phyloP scores from a whole-genome alignment of 1,139 yeast genomes.

The Zygoascus hellenicus region DNA sequence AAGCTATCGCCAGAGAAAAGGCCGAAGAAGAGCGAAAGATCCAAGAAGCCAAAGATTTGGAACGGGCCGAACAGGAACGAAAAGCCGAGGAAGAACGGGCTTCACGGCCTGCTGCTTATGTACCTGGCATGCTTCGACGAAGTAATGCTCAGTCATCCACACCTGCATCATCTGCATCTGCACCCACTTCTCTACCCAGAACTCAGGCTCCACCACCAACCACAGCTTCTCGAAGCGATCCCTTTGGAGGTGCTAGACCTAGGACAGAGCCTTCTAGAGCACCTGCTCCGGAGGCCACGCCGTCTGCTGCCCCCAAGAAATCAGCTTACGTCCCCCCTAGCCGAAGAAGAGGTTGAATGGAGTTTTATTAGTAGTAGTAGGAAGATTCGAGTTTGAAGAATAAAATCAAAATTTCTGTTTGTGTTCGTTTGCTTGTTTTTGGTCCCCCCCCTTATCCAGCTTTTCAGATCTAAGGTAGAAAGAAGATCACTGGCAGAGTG shows the following conservation, averaged over 20 bases:
- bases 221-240: conserved; percentile 3
- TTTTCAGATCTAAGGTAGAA: too few species aligned
- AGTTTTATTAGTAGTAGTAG: neutral
- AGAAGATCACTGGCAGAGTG: too few species aligned
- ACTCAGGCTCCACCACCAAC: neutral
- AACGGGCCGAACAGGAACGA: conserved; percentile 12
- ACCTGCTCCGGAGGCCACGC: conserved; percentile 8
- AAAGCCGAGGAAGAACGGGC: conserved; percentile 2
- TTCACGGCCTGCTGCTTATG: conserved; percentile 7
- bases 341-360: conserved; percentile 1
- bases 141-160: neutral
- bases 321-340: conserved; percentile 16
- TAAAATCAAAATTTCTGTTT: too few species aligned
- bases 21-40: conserved; percentile 23
- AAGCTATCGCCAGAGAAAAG: conserved; percentile 24
- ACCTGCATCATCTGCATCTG: conserved; percentile 1
- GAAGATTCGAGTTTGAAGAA: neutral
- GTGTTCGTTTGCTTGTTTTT: too few species aligned
- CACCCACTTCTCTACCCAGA: conserved; percentile 7
- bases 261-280: conserved; percentile 2
- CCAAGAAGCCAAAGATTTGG: conserved; percentile 21
- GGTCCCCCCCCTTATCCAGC: too few species aligned
- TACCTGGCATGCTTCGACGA: conserved; percentile 8
- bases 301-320: conserved; percentile 7
- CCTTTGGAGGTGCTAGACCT: conserved; percentile 9